These are phyloP conservation scores for Platanus orientalis DNA, from an alignment of 164 flowering plant genomes.

Conservation along the genomic window DNA sequence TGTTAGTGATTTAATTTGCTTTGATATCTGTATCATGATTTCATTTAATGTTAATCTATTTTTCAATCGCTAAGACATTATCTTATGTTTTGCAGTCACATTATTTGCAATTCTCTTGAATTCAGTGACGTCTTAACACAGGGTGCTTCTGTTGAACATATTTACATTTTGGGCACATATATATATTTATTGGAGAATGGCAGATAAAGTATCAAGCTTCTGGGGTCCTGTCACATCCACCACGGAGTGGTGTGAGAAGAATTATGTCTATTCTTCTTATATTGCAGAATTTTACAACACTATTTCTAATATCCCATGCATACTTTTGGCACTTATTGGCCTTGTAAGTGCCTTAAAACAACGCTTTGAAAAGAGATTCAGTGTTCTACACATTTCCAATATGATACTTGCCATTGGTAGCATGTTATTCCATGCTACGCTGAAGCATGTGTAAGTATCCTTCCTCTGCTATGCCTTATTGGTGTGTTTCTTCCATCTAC, in stretches of 20 bases:
- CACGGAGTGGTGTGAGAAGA: constrained; percentile 77
- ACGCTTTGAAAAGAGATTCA: constrained; percentile 84
- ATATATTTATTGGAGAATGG: constrained; percentile 34
- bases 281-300: constrained; percentile 85
- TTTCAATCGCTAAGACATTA: background rate
- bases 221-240: constrained; percentile 94
- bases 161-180: constrained; percentile 2
- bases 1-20: no score
- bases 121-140: background rate
- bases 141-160: constrained; percentile 5
- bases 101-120: constrained; percentile 6
- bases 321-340: constrained; percentile 72
- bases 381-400: constrained; percentile 75
- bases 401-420: constrained; percentile 83
- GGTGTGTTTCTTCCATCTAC: background rate
- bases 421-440: constrained; percentile 73
- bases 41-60: no score
- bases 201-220: constrained; percentile 56
- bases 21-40: no score
- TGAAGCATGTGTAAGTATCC: constrained; percentile 66
- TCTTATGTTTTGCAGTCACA: constrained; percentile 18
- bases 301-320: constrained; percentile 61
- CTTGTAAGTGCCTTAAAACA: constrained; percentile 71
- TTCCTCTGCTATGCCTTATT: background rate
- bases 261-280: constrained; percentile 63